These are phyloP conservation scores for Haematococcus sp. DNA, from an alignment of 139 green algal species.

Conservation along the genomic window DNA sequence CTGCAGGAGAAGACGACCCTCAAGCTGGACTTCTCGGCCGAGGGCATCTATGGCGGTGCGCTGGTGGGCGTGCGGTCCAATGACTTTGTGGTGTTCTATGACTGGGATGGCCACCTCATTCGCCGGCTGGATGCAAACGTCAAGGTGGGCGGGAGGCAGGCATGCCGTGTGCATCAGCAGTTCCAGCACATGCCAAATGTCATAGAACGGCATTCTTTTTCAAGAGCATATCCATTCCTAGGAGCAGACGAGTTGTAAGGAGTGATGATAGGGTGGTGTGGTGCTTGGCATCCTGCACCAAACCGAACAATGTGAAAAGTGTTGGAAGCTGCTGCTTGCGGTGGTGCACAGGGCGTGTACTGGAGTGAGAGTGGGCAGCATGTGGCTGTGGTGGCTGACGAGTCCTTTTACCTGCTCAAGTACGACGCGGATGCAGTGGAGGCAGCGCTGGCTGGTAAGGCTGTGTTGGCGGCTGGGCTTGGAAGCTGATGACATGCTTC, in stretches of 20 bases:
- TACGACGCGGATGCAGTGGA: conserved; percentile 61
- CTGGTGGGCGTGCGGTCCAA: conserved; percentile 74
- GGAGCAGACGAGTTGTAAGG: conserved; percentile 9
- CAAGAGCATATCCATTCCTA: too few relatives aligned
- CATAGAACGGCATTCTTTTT: too few relatives aligned
- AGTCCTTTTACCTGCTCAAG: conserved; percentile 50
- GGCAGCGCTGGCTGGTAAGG: conserved; percentile 13
- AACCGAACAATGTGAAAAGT: too few relatives aligned
- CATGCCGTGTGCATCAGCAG: too few relatives aligned
- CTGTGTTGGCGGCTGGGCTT: not conserved
- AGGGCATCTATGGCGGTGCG: conserved; percentile 87
- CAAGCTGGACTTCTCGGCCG: conserved; percentile 71
- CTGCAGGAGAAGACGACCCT: conserved; percentile 72
- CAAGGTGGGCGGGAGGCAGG: too few relatives aligned
- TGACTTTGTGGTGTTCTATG: conserved; percentile 97
- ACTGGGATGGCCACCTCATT: conserved; percentile 86
- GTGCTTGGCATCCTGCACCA: too few relatives aligned
- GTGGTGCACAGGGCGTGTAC: too few relatives aligned
- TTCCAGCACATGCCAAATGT: too few relatives aligned
- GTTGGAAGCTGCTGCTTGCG: too few relatives aligned
- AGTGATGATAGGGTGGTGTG: too few relatives aligned
- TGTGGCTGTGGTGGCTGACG: conserved; percentile 4
- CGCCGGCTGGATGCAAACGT: conserved; percentile 90
- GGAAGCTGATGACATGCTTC: too few relatives aligned
- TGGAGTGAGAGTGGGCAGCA: conserved; percentile 89